These are phyloP conservation scores for Pyrenula aspistea DNA, from an alignment of 495 filamentous ascomycete genomes.

Conservation along the genomic window DNA sequence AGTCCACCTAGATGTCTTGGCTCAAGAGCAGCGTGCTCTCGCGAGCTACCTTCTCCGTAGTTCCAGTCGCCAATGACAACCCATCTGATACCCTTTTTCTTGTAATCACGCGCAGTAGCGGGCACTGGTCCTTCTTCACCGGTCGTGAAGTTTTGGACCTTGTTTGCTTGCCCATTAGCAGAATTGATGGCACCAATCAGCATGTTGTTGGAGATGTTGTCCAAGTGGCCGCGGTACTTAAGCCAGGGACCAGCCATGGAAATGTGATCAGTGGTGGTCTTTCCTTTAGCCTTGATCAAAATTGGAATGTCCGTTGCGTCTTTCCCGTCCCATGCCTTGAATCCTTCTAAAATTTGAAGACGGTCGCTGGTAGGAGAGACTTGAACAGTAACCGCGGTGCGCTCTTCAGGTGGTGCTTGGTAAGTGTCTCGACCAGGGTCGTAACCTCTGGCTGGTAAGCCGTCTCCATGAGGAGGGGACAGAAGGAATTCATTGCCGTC, in stretches of 20 bases:
- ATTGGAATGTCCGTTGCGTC: constrained; percentile 80
- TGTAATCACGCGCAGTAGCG: constrained; percentile 94
- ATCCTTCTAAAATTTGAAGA: constrained; percentile 82
- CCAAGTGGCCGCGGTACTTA: constrained; percentile 98
- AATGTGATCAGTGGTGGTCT: constrained; percentile 99
- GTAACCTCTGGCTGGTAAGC: constrained; percentile 72
- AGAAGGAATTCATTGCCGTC: constrained; percentile 96
- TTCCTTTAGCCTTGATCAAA: constrained; percentile 94
- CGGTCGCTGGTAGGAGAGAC: constrained; percentile 87
- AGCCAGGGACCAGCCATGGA: constrained; percentile 97
- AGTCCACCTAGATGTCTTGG: constrained; percentile 94
- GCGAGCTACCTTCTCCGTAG: constrained; percentile 94
- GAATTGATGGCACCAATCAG: constrained; percentile 94
- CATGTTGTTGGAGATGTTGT: constrained; percentile 99
- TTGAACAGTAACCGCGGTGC: constrained; percentile 55
- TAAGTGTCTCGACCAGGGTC: constrained; percentile 93
- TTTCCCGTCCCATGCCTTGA: constrained; percentile 88
- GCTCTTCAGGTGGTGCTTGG: constrained; percentile 85
- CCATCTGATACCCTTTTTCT: constrained; percentile 90
- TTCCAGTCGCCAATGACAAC: constrained; percentile 99
- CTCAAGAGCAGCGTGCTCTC: constrained; percentile 97
- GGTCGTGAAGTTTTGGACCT: constrained; percentile 83
- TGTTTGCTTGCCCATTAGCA: constrained; percentile 96
- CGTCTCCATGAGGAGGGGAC: constrained; percentile 63
- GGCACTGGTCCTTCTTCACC: constrained; percentile 80